These are phyloP conservation scores for Lichina pygmaea DNA, from an alignment of 495 filamentous ascomycete genomes.

Conservation along the genomic window DNA sequence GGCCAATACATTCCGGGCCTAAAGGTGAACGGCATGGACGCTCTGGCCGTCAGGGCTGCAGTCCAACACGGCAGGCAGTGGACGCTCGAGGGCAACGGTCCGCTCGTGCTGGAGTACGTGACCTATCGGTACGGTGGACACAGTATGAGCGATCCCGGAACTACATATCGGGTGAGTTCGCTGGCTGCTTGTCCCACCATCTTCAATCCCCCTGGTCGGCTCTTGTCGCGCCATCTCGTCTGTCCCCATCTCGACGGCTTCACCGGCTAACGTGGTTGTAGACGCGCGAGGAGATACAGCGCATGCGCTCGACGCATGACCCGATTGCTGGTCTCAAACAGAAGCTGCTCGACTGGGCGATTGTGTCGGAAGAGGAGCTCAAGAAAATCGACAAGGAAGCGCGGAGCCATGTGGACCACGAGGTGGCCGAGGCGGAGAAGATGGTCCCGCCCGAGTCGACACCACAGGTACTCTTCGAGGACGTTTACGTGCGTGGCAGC, in stretches of 20 bases:
- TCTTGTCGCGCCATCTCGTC: too few relatives aligned
- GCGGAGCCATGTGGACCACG: slow-evolving; percentile 53
- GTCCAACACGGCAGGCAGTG: slow-evolving; percentile 78
- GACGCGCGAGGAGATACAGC: slow-evolving; percentile 95
- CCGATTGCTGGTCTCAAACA: slow-evolving; percentile 94
- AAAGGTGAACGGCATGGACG: slow-evolving; percentile 99
- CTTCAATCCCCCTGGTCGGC: neutral
- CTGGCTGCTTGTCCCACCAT: neutral
- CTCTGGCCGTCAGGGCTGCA: slow-evolving; percentile 90
- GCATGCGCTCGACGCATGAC: slow-evolving; percentile 96
- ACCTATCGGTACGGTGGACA: slow-evolving; percentile 98
- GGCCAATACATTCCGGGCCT: slow-evolving; percentile 98
- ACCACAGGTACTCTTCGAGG: slow-evolving; percentile 68
- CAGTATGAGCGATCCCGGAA: slow-evolving; percentile 98
- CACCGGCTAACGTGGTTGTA: neutral
- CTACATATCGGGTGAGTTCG: slow-evolving; percentile 50
- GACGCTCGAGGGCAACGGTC: slow-evolving; percentile 55
- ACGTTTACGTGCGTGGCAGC: slow-evolving; percentile 79
- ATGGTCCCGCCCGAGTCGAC: slow-evolving; percentile 57
- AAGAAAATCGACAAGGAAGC: slow-evolving; percentile 89
- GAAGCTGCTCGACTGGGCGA: slow-evolving; percentile 87
- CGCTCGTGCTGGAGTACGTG: slow-evolving; percentile 91
- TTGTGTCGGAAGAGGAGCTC: slow-evolving; percentile 84
- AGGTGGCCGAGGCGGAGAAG: slow-evolving; percentile 71
- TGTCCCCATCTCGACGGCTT: too few relatives aligned